Percentiles rank a stretch among this genome's conserved stretches.
Evolutionary conservation across 768 basidiomycete species (phyloP).

Genomic region (Amanita muscaria): DNA sequence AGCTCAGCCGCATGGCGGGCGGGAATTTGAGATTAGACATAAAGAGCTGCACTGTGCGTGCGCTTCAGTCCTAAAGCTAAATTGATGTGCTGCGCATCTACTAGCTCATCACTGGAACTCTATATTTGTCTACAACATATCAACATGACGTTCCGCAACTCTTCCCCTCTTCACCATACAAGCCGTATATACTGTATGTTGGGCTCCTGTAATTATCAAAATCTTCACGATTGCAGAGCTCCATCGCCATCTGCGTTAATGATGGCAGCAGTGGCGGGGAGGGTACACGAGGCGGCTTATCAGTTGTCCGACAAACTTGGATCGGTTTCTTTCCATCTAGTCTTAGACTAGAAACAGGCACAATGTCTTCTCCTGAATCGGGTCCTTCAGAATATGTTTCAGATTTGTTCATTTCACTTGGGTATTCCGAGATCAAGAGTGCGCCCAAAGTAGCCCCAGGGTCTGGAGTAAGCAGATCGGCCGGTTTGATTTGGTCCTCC

Average conservation of each 20-base stretch:
- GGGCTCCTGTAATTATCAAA: conserved; percentile 67
- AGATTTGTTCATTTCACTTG: background rate
- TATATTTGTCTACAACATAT: conserved; percentile 3
- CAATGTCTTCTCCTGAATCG: background rate
- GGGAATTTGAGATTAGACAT: conserved; percentile 12
- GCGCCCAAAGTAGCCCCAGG: conserved; percentile 43
- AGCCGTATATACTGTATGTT: conserved; percentile 74
- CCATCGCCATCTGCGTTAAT: conserved; percentile 68
- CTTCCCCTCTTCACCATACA: conserved; percentile 60
- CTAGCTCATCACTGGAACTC: conserved; percentile 1
- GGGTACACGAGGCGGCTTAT: conserved; percentile 71
- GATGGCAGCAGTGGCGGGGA: conserved; percentile 70
- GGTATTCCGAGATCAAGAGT: conserved; percentile 32
- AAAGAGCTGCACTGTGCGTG: conserved; percentile 6
- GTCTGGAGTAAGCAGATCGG: conserved; percentile 24
- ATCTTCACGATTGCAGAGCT: conserved; percentile 51
- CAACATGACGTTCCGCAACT: conserved; percentile 21
- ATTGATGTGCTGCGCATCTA: conserved; percentile 12
- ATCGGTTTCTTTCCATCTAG: conserved; percentile 1
- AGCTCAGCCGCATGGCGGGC: conserved; percentile 19
- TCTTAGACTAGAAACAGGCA: background rate
- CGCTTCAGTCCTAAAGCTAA: background rate
- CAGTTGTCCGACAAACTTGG: conserved; percentile 29
- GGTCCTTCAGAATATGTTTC: background rate
- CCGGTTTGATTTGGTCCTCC: conserved; percentile 2